A percentile compares a stretch with the other conserved stretches of the same genome.
Conservation (phyloP, 1,284 basidiomycete species). For the Sanguinoderma infundibulare region DNA sequence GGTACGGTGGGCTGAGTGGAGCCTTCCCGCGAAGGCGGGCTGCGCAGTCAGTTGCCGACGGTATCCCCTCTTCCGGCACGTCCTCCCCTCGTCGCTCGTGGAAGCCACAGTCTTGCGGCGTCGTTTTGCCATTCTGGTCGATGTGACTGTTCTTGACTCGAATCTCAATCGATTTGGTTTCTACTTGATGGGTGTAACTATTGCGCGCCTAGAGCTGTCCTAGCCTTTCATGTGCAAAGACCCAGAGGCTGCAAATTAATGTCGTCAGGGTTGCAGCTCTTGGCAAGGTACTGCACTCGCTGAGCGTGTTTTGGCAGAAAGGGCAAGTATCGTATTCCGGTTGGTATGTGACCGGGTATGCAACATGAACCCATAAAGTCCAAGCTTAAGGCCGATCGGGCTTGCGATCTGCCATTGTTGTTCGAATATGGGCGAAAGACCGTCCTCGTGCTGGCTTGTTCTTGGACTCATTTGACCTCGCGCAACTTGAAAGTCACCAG, state of each 20-base stretch:
- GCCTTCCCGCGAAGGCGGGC: constrained; percentile 22
- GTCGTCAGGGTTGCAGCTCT: too few species aligned
- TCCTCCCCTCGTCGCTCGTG: background rate
- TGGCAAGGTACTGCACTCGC: too few species aligned
- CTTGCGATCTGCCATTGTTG: constrained; percentile 20
- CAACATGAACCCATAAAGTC: constrained; percentile 15
- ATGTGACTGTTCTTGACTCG: background rate
- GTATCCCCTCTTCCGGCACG: background rate
- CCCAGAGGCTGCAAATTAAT: too few species aligned
- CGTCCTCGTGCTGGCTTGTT: background rate
- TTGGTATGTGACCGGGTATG: constrained; percentile 3
- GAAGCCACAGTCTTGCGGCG: background rate
- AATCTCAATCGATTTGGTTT: too few species aligned
- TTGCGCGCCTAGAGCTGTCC: too few species aligned
- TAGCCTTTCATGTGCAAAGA: too few species aligned
- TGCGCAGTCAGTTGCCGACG: constrained; percentile 11
- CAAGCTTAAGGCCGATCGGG: constrained; percentile 3
- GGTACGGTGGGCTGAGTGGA: background rate
- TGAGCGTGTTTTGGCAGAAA: constrained; percentile 14
- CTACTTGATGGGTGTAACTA: too few species aligned
- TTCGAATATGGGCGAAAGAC: background rate
- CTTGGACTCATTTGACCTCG: background rate
- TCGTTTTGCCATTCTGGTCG: background rate
- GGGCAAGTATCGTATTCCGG: constrained; percentile 17
- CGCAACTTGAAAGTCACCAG: background rate